These are phyloP conservation scores for Aphanomyces euteiches DNA, from an alignment of 352 stramenopile genomes.

Conservation along the genomic window DNA sequence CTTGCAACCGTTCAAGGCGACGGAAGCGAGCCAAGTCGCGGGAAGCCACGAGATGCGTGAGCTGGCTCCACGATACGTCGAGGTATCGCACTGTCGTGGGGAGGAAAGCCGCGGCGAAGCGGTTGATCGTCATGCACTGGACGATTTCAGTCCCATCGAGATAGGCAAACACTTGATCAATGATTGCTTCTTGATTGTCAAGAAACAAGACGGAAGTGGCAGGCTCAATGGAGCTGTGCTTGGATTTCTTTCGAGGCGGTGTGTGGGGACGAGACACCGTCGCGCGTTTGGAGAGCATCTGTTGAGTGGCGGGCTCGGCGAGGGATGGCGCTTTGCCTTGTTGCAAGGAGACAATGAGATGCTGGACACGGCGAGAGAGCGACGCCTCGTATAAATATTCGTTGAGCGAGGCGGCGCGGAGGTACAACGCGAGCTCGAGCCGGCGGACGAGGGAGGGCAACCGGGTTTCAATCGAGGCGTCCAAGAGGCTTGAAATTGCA, in stretches of 20 bases:
- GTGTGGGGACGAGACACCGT: neutral
- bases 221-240: neutral
- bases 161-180: constrained; percentile 34
- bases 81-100: constrained; percentile 33
- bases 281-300: constrained; percentile 31
- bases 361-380: constrained; percentile 65
- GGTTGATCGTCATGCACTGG: constrained; percentile 30
- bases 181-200: constrained; percentile 48
- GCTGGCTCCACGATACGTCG: constrained; percentile 15
- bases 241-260: constrained; percentile 26
- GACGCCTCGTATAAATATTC: constrained; percentile 64
- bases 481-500: constrained; percentile 1
- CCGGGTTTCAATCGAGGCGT: constrained; percentile 6
- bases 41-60: constrained; percentile 13
- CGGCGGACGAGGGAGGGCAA: constrained; percentile 59
- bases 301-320: neutral
- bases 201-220: constrained; percentile 34
- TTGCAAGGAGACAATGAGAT: constrained; percentile 63
- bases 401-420: constrained; percentile 53
- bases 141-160: constrained; percentile 30
- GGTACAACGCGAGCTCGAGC: constrained; percentile 75
- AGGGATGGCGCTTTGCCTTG: constrained; percentile 21
- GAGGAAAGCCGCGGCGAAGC: constrained; percentile 28
- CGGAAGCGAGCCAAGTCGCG: constrained; percentile 16
- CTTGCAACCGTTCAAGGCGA: constrained; percentile 32